Percentiles rank a stretch among this genome's conserved stretches.
Evolutionary conservation across 306 rosid species (phyloP).

Genomic region (Bauhinia variegata): DNA sequence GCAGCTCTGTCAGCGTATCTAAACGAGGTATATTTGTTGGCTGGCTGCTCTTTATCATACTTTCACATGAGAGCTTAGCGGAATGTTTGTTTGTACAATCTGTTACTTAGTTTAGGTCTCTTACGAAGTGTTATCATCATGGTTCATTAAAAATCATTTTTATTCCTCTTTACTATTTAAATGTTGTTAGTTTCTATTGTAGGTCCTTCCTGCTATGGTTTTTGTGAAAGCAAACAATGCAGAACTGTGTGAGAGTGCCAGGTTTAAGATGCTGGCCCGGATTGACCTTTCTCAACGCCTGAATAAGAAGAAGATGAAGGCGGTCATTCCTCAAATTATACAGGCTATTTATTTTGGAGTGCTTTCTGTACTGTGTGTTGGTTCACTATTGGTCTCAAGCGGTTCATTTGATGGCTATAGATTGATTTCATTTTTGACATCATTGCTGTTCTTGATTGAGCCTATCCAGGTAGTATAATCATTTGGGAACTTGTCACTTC

Average conservation of each 20-base stretch:
- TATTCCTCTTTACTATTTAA: slow-evolving; percentile 5
- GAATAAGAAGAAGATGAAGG: slow-evolving; percentile 85
- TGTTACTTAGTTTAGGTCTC: slow-evolving; percentile 22
- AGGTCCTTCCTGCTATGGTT: slow-evolving; percentile 85
- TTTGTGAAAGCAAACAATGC: slow-evolving; percentile 86
- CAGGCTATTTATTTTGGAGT: slow-evolving; percentile 70
- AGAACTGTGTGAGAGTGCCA: slow-evolving; percentile 66
- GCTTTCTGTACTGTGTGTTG: slow-evolving; percentile 54
- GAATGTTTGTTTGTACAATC: slow-evolving; percentile 3
- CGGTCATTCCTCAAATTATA: slow-evolving; percentile 76
- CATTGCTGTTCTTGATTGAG: slow-evolving; percentile 73
- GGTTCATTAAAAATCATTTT: background rate
- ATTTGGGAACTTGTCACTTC: background rate
- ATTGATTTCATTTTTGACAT: slow-evolving; percentile 73
- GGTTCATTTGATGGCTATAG: slow-evolving; percentile 55
- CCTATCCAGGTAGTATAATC: slow-evolving; percentile 78
- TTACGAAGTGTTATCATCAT: background rate
- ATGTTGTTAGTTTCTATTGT: slow-evolving; percentile 12
- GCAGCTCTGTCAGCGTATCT: slow-evolving; percentile 85
- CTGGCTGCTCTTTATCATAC: background rate
- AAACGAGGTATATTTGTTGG: slow-evolving; percentile 63
- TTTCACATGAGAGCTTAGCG: slow-evolving; percentile 1
- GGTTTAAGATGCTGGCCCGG: slow-evolving; percentile 72
- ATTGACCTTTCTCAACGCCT: slow-evolving; percentile 58
- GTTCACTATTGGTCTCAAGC: slow-evolving; percentile 65